Conservation (phyloP, 2,329 filamentous ascomycete species). For the Penicillium expansum region DNA sequence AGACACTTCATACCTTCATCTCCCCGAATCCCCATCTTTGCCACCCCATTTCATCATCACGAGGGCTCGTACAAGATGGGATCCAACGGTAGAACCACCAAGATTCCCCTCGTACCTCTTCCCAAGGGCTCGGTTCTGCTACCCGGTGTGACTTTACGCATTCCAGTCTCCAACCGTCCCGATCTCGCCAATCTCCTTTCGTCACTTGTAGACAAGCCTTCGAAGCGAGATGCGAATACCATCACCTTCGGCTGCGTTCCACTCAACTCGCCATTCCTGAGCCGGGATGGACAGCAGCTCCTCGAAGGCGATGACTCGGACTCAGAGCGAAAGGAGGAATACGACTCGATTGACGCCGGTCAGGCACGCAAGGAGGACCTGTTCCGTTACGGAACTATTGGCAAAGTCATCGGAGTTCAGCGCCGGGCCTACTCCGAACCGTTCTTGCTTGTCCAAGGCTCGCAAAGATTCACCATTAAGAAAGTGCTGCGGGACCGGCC, state of each 20-base stretch:
- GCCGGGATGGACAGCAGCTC: conserved; percentile 70
- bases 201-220: conserved; percentile 72
- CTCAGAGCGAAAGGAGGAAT: conserved; percentile 43
- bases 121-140: conserved; percentile 77
- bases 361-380: conserved; percentile 68
- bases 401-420: conserved; percentile 74
- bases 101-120: conserved; percentile 76
- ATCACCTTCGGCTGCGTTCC: conserved; percentile 87
- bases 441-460: conserved; percentile 80
- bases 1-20: not conserved
- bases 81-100: conserved; percentile 40
- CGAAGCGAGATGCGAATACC: conserved; percentile 60
- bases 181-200: conserved; percentile 88
- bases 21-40: conserved; percentile 3
- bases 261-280: conserved; percentile 71
- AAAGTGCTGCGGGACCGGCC: conserved; percentile 73
- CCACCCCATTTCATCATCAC: conserved; percentile 8
- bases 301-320: conserved; percentile 62
- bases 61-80: conserved; percentile 30
- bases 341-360: conserved; percentile 55
- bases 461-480: conserved; percentile 72
- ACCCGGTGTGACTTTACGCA: conserved; percentile 79
- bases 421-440: conserved; percentile 73
- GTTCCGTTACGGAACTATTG: conserved; percentile 77
- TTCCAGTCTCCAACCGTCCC: conserved; percentile 77